These are phyloP conservation scores for Penicillium desertorum DNA, from an alignment of 495 filamentous ascomycete species.

Conservation along the genomic window DNA sequence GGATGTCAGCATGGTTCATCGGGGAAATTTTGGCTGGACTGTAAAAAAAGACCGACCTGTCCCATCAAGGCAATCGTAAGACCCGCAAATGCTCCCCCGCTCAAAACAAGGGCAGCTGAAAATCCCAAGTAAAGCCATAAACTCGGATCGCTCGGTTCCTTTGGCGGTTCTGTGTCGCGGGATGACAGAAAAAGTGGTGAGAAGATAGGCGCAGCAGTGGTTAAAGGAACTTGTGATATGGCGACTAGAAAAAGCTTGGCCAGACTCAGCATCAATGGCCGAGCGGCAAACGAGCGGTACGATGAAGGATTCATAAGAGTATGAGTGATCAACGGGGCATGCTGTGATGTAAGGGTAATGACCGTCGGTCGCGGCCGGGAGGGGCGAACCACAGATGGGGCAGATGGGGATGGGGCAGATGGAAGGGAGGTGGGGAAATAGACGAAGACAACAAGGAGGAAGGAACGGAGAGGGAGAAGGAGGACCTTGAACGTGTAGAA, in stretches of 20 bases:
- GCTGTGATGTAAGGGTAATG: slow-evolving; percentile 6
- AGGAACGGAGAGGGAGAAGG: slow-evolving; percentile 10
- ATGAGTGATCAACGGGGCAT: neutral
- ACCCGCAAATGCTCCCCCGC: slow-evolving; percentile 93
- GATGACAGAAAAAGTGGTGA: slow-evolving; percentile 25
- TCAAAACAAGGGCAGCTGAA: slow-evolving; percentile 72
- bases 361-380: neutral
- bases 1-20: neutral
- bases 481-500: neutral
- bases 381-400: neutral
- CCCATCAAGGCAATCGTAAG: slow-evolving; percentile 84
- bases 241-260: slow-evolving; percentile 50
- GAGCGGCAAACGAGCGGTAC: slow-evolving; percentile 37
- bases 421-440: neutral
- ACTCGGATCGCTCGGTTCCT: slow-evolving; percentile 52
- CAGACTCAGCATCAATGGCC: slow-evolving; percentile 48
- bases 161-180: slow-evolving; percentile 27
- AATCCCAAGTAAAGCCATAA: slow-evolving; percentile 71
- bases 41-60: slow-evolving; percentile 25
- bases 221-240: slow-evolving; percentile 45
- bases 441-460: neutral
- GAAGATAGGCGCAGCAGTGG: slow-evolving; percentile 43
- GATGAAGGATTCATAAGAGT: slow-evolving; percentile 33
- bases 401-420: neutral
- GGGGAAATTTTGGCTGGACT: slow-evolving; percentile 19